Conservation (phyloP, 495 filamentous ascomycete genomes). For the Acidomyces sp. region DNA sequence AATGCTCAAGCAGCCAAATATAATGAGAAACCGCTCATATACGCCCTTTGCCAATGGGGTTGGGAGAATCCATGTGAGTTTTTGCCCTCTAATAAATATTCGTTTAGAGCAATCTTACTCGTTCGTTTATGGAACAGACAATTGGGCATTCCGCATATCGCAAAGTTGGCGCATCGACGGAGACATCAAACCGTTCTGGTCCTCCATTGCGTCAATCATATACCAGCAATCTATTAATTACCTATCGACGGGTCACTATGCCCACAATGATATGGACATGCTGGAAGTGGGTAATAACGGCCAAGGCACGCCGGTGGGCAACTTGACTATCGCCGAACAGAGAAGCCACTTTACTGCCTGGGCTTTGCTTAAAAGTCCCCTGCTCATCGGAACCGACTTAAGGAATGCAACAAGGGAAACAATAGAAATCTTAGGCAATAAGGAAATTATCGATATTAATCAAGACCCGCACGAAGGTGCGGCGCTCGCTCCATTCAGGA, state of each 20-base stretch:
- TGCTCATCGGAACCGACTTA: conserved; percentile 20
- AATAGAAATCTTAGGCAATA: conserved; percentile 17
- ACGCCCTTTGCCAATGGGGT: conserved; percentile 21
- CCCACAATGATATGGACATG: conserved; percentile 16
- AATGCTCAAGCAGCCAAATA: background rate
- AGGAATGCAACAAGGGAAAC: conserved; percentile 11
- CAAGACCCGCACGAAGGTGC: conserved; percentile 20
- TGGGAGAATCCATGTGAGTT: conserved; percentile 13
- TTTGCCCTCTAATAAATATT: no score
- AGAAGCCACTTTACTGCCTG: conserved; percentile 17
- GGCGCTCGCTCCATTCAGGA: conserved; percentile 15
- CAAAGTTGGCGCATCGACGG: conserved; percentile 20
- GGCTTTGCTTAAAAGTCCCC: conserved; percentile 18
- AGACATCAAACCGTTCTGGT: conserved; percentile 18
- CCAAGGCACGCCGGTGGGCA: conserved; percentile 13
- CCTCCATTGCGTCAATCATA: conserved; percentile 13
- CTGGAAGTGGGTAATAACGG: conserved; percentile 19
- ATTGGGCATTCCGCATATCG: conserved; percentile 13
- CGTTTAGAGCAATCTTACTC: no score
- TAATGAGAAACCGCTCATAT: conserved; percentile 7
- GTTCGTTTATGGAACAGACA: no score
- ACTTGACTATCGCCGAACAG: conserved; percentile 18
- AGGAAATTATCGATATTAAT: conserved; percentile 21
- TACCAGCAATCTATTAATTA: conserved; percentile 11
- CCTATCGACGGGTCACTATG: conserved; percentile 10